These are phyloP conservation scores for Pittosporum tobira DNA, from an alignment of 129 eudicot genomes.

Conservation along the genomic window DNA sequence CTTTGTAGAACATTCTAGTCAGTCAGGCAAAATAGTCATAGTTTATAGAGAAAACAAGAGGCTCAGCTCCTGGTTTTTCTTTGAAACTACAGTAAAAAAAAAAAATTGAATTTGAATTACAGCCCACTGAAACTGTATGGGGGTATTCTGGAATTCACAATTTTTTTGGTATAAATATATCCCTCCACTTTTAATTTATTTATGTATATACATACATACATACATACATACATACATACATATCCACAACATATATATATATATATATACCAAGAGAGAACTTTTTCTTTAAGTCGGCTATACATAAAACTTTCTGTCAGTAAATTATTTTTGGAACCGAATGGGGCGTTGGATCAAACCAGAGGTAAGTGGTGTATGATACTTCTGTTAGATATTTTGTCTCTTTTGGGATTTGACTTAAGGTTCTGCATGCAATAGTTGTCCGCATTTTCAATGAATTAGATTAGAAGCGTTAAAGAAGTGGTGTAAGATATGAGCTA, in stretches of 20 bases:
- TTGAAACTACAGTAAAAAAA: not conserved
- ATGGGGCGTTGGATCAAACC: slow-evolving; percentile 91
- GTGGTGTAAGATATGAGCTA: too few species aligned
- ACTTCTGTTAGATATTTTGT: not conserved
- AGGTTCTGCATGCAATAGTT: not conserved
- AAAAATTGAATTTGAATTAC: not conserved
- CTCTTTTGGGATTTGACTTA: too few species aligned
- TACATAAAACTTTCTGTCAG: not conserved
- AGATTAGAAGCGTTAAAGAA: not conserved
- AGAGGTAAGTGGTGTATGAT: slow-evolving; percentile 54
- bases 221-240: not conserved
- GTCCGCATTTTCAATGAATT: not conserved
- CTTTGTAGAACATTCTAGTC: not conserved
- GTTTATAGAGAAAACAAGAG: slow-evolving; percentile 34
- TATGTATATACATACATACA: not conserved
- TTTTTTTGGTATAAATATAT: not conserved
- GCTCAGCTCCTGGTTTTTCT: slow-evolving; percentile 59
- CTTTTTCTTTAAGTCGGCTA: not conserved
- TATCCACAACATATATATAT: too few species aligned
- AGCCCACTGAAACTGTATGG: slow-evolving; percentile 16
- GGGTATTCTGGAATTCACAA: slow-evolving; percentile 1
- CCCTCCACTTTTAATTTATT: slow-evolving; percentile 17
- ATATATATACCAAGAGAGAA: too few species aligned
- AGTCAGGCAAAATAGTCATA: not conserved
- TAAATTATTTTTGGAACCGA: too few species aligned